These are phyloP conservation scores for Sclerotinia spermophila DNA, from an alignment of 2,329 filamentous ascomycete genomes.

Conservation along the genomic window DNA sequence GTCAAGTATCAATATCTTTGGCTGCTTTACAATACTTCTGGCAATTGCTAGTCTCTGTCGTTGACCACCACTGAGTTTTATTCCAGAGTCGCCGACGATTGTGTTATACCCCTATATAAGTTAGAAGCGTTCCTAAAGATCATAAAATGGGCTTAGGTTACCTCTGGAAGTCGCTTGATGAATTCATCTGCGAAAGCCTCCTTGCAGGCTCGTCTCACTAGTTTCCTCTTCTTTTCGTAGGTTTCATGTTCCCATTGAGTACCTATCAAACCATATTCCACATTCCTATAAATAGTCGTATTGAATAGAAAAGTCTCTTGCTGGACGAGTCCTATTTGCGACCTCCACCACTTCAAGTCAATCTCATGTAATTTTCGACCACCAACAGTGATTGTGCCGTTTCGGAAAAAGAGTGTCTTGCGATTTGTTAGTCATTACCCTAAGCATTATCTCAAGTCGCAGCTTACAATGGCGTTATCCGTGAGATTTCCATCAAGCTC, in stretches of 20 bases:
- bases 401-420: slow-evolving; percentile 30
- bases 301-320: slow-evolving; percentile 53
- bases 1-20: slow-evolving; percentile 56
- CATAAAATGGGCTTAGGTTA: neutral
- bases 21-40: slow-evolving; percentile 50
- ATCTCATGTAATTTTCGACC: slow-evolving; percentile 23
- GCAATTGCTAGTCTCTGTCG: slow-evolving; percentile 71
- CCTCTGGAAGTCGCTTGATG: slow-evolving; percentile 49
- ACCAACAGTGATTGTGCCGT: slow-evolving; percentile 26
- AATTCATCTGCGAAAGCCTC: slow-evolving; percentile 57
- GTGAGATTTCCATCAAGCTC: slow-evolving; percentile 46
- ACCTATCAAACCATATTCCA: slow-evolving; percentile 27
- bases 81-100: slow-evolving; percentile 68
- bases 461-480: slow-evolving; percentile 29
- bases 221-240: slow-evolving; percentile 21
- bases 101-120: slow-evolving; percentile 60
- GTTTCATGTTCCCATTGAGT: slow-evolving; percentile 24
- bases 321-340: slow-evolving; percentile 50
- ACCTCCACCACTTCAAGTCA: slow-evolving; percentile 39
- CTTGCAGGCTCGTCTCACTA: slow-evolving; percentile 44
- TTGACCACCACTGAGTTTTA: slow-evolving; percentile 76
- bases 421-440: neutral
- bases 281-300: slow-evolving; percentile 41
- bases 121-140: neutral
- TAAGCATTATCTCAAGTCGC: neutral